Base-by-base conservation (phyloP, 176 grass and related monocot species). In the Rhynchospora pubera region DNA sequence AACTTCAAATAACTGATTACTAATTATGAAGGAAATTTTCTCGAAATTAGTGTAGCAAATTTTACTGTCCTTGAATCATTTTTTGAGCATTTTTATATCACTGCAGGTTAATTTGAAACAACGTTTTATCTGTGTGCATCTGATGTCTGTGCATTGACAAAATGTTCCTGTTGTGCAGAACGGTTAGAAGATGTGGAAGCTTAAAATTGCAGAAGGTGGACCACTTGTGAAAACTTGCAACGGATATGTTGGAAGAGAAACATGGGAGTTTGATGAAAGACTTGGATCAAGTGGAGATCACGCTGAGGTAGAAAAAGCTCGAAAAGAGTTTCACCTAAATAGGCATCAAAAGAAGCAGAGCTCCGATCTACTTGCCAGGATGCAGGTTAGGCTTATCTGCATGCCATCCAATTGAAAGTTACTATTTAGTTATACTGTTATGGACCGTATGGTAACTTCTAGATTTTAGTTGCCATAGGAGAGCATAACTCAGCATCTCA, bases 331-430 rank as follows among this genome's bases (percentile, higher is more conserved):
- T 77, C 50, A 50, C 50, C 84, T 65, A 65, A 91, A 89, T 14
- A 83, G 92, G 43, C 83, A 91, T 76, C 77, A 10, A 19, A 83
- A 79, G 42, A 89, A 72, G 30, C 89, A 94, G 56, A 94, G 85
- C 87, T 86, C 89, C 2, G 92, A 94, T 91, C 9, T 89, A 46
- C 77, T 94, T 60, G 87, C 87, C 21, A 87, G 92, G 76, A 89
- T 84, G 89, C 92, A 94, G 92, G 89, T 94, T 80, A 19, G 47
- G 9, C 45, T 79, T 62, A 70, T 60, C 57, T 39, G 34, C 4
- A 1, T 39, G 34, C 4, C 34, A 39, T 39, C 34, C 34, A 39
- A 39, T 39, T 39, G 1, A 3, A 39, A 39, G 34, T 39, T 3
- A 39, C 34, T 39, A 4, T 57, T 57, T 57, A 57, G 55, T 18